These are phyloP conservation scores for Gyromitra esculenta DNA, from an alignment of 2,329 filamentous ascomycete genomes.

Conservation along the genomic window DNA sequence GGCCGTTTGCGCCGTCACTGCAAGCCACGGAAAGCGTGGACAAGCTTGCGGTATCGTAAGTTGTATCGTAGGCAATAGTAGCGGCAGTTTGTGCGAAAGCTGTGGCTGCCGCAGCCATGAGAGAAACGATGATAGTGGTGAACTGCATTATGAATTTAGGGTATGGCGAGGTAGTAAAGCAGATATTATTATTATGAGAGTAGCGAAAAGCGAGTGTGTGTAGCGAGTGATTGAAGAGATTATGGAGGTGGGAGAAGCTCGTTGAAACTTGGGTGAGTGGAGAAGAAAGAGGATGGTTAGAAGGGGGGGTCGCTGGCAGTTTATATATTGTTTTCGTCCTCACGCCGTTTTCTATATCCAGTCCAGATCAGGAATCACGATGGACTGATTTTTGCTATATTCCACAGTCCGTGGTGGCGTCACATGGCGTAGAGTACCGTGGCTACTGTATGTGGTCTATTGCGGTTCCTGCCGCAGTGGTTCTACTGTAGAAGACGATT, in stretches of 20 bases:
- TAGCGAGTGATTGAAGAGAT: slow-evolving; percentile 19
- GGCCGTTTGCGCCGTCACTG: slow-evolving; percentile 74
- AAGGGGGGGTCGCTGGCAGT: slow-evolving; percentile 9
- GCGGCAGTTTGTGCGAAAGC: slow-evolving; percentile 42
- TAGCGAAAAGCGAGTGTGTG: slow-evolving; percentile 29
- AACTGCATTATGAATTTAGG: slow-evolving; percentile 47
- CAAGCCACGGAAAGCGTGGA: slow-evolving; percentile 70
- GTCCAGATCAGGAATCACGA: slow-evolving; percentile 11
- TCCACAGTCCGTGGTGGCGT: slow-evolving; percentile 14
- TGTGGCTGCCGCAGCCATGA: slow-evolving; percentile 37
- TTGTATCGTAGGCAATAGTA: slow-evolving; percentile 69
- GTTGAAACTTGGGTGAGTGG: slow-evolving; percentile 30
- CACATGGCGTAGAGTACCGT: slow-evolving; percentile 12
- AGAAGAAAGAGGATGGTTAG: slow-evolving; percentile 14
- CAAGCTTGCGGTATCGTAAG: slow-evolving; percentile 72
- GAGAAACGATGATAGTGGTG: slow-evolving; percentile 44
- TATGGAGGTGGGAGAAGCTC: slow-evolving; percentile 22
- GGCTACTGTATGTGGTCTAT: neutral
- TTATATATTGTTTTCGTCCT: slow-evolving; percentile 38
- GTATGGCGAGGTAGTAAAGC: neutral
- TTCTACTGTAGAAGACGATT: slow-evolving; percentile 31
- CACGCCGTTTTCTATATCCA: slow-evolving; percentile 19
- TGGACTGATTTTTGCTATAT: slow-evolving; percentile 7
- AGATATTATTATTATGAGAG: slow-evolving; percentile 18
- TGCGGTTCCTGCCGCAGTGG: slow-evolving; percentile 6